Evolutionary conservation across 1,284 basidiomycete species (phyloP).

Genomic region (Rhodotorula sp.): DNA sequence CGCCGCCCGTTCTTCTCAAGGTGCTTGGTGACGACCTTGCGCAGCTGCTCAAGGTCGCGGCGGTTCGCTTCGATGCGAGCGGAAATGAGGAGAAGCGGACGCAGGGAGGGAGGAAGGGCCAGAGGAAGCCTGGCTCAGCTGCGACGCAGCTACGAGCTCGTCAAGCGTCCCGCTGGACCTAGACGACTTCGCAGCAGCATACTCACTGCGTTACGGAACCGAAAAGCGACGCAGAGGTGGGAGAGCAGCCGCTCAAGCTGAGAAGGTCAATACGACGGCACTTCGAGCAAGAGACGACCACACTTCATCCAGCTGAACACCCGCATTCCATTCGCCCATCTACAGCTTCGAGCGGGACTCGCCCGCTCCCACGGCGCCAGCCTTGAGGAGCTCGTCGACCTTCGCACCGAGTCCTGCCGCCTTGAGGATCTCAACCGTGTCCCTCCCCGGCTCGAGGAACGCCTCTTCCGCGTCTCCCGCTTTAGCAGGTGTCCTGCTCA

Average conservation of each 20-base stretch:
- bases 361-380: constrained; percentile 36
- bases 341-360: constrained; percentile 30
- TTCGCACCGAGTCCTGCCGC: constrained; percentile 35
- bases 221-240: no score
- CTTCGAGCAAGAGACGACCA: no score
- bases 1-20: constrained; percentile 77
- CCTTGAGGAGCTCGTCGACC: constrained; percentile 7
- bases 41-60: constrained; percentile 58
- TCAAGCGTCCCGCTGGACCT: no score
- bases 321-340: neutral
- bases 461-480: constrained; percentile 25
- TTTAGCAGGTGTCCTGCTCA: constrained; percentile 46
- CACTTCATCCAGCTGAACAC: no score
- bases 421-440: constrained; percentile 45
- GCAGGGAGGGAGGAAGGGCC: neutral
- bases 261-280: no score
- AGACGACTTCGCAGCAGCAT: no score
- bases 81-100: constrained; percentile 46
- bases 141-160: no score
- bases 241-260: no score
- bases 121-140: no score
- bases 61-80: constrained; percentile 56
- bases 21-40: constrained; percentile 67
- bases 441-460: constrained; percentile 46
- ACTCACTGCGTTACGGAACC: no score